Evolutionary conservation across 2,329 filamentous ascomycete species (phyloP), one percentile per base, ranked within the genome.

Genomic region (Sphaerulina musiva): DNA sequence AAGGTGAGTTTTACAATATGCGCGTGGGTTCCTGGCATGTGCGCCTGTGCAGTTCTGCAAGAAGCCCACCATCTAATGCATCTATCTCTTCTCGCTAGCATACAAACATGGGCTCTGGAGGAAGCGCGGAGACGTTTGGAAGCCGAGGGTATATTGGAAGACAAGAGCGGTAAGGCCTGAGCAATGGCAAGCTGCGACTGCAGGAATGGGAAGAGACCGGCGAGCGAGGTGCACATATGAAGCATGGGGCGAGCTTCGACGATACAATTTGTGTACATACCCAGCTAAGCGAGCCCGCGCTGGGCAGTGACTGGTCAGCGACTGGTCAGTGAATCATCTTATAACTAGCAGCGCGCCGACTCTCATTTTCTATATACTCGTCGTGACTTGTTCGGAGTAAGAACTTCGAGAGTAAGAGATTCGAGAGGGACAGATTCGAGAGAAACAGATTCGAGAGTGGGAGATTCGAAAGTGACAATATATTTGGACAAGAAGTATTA

Each of bases 101-200:
- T 98, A 83, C 93, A 97, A 79, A 97, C 92, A 52, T 98, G 93
- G 93, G 93, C 93, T 59, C 83, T 98, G 42, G 93, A 98, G 76
- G 93, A 98, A 78, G 93, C 93, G 50, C 83, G 93, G 69, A 83
- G 93, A 77, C 82, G 93, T 77, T 84, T 98, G 80, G 93, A 98
- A 78, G 87, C 84, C 57, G 93, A 98, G 78, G 93, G 93, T 56
- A 91, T 97, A 54, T 44, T 32, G 36, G 34, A n/a, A 11, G 45
- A 29, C 36, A 14, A 34, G 26, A 41, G 26, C 20, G 4, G 12
- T 20, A 32, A 45, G 6, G 26, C 26, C 26, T 29, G 26, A 29
- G 26, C 26, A 29, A 29, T 29, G 5, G 5, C 26, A 29, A 29
- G 26, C 26, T 29, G 26, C 26, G 26, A 4, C 26, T 29, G 6